Base-by-base conservation (phyloP, 2,329 filamentous ascomycete genomes). In the Colletotrichum truncatum region DNA sequence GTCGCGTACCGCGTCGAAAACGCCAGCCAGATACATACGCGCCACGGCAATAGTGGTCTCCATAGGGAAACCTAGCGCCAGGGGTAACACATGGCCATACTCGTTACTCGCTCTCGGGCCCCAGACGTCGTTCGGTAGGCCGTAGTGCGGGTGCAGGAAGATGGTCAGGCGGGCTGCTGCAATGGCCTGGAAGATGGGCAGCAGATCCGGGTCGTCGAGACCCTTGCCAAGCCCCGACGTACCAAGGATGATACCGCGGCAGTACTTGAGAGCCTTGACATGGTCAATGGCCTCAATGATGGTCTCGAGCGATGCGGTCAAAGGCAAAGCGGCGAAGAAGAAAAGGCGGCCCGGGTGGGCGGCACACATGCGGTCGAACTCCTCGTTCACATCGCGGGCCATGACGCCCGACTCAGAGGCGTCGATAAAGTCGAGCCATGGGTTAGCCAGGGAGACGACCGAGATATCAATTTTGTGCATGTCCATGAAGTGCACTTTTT, bases 91-190 rank as follows among this genome's bases (percentile, higher is more conserved):
- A 75, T 97, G 94, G 0, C 94, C 94, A 74, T 97, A 97, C 66
- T 91, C 89, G 21, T 80, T 82, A 39, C 77, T 81, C 0, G 87
- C 87, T 7, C 91, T 83, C 0, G 92, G 87, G 0, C 94, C 94
- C 79, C 92, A 97, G 4, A 97, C 93, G 8, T 89, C 86, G 64
- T 87, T 86, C 0, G 93, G 94, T 3, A 98, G 85, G 1, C 94
- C 94, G 75, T 98, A 97, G 78, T 98, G 94, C 26, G 94, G 94
- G 77, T 98, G 94, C 54, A 98, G 77, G 80, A 98, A 98, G 51
- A 97, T 82, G 23, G 92, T 82, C 32, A 93, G 82, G 7, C 82
- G 77, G 0, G 87, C 86, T 39, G 86, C 84, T 41, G 93, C 87
- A 1, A 98, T 78, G 0, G 90, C 89, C 10, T 84, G 76, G 77